Conservation (phyloP, 2,329 filamentous ascomycete genomes). For the Elsinoe batatas region DNA sequence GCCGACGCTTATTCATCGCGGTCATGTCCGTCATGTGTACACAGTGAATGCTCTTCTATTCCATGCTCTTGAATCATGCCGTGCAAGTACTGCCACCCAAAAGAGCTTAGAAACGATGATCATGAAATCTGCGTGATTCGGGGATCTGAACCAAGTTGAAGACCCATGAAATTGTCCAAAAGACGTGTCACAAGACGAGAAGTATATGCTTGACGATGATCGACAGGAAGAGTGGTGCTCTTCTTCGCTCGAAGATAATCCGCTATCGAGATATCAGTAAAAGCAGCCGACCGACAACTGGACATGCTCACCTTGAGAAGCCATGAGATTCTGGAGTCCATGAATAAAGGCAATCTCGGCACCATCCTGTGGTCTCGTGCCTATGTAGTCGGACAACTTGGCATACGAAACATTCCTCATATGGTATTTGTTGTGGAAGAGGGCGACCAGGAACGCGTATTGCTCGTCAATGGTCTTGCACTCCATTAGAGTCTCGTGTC, state of each 20-base stretch:
- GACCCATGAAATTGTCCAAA: conserved; percentile 28
- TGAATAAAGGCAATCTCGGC: conserved; percentile 13
- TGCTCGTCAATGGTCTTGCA: conserved; percentile 37
- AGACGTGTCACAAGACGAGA: conserved; percentile 36
- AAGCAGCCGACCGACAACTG: neutral
- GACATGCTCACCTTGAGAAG: conserved; percentile 33
- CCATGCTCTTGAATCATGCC: too few species aligned
- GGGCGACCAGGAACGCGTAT: conserved; percentile 35
- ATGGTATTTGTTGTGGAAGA: conserved; percentile 41
- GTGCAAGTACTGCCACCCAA: too few species aligned
- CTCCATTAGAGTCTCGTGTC: conserved; percentile 28
- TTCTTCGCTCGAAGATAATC: conserved; percentile 31
- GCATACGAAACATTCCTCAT: conserved; percentile 23
- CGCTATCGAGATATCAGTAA: conserved; percentile 21
- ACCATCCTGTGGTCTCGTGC: neutral
- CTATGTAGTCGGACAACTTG: conserved; percentile 11
- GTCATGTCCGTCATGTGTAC: too few species aligned
- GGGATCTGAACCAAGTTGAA: conserved; percentile 11
- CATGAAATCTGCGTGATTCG: neutral
- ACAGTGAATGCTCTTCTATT: too few species aligned
- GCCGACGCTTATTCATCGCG: too few species aligned
- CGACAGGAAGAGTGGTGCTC: conserved; percentile 29
- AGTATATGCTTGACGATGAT: conserved; percentile 33
- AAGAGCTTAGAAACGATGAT: neutral
- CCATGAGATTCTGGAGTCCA: conserved; percentile 29